Evolutionary conservation across 176 grass and related monocot genomes (phyloP).

Genomic region (Chrysopogon serrulatus): DNA sequence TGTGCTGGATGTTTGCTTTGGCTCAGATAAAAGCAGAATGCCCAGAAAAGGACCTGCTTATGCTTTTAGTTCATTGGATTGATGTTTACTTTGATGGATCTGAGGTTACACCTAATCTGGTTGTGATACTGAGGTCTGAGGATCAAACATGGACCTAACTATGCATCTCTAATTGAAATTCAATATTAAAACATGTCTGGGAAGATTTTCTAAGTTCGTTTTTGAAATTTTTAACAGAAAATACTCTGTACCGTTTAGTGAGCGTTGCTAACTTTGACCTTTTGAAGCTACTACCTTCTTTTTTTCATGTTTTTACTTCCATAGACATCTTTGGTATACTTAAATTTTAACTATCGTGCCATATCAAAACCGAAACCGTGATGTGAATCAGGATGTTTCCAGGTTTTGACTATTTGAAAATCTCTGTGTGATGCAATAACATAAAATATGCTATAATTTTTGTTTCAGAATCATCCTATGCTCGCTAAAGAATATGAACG

Average conservation of each 20-base stretch:
- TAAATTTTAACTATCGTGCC: background rate
- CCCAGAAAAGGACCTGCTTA: background rate
- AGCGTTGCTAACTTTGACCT: background rate
- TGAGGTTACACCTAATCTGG: background rate
- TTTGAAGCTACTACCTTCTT: background rate
- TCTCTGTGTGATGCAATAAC: background rate
- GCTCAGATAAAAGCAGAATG: background rate
- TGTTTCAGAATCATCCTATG: conserved; percentile 86
- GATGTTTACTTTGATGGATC: background rate
- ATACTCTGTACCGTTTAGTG: background rate
- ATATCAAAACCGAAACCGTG: background rate
- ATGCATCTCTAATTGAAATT: background rate
- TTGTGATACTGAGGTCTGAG: background rate
- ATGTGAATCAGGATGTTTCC: background rate
- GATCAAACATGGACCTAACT: background rate
- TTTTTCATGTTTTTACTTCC: background rate
- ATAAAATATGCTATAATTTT: conserved; percentile 1
- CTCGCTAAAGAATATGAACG: conserved; percentile 96
- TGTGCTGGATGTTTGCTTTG: background rate
- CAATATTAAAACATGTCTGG: background rate
- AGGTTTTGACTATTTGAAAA: background rate
- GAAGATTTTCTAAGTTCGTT: background rate
- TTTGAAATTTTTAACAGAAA: background rate
- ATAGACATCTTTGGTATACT: background rate
- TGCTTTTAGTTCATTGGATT: background rate